Evolutionary conservation across 805 yeast species (phyloP), one percentile per base, ranked within the genome.

Genomic region (Clavispora carvajalis): DNA sequence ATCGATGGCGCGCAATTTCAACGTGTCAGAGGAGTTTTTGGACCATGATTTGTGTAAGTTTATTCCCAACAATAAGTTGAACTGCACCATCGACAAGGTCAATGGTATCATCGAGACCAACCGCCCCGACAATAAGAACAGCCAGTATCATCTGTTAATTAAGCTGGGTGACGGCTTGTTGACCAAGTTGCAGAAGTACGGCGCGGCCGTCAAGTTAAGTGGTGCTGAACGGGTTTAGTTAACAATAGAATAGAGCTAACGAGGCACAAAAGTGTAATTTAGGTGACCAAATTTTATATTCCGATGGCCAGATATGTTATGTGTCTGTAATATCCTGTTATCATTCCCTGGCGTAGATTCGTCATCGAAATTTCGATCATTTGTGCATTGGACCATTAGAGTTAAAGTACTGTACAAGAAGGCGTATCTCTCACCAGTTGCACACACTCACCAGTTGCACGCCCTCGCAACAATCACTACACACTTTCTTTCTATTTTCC

Each of bases 101-200:
- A 87, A 89, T 62, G 98, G 95, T 11, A 87, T 93, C 46, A 86
- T 93, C 48, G 95, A 87, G 61, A 93, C 99, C 13, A 93, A 89
- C 64, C 77, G 98, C 52, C 96, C 97, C 2, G 99, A 93, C 62
- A 89, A 85, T 67, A 93, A 93, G 67, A 91, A 93, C 59, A 85
- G 87, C 41, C 98, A 91, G 66, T 93, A 90, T 63, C 95, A 89
- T 59, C 63, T 72, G 47, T 74, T 93, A 55, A 81, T 93, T 55
- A 89, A 87, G 63, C 95, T 84, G 59, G 98, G 99, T 47, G 99
- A 93, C 58, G 79, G 82, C 2, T 72, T 93, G 54, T 77, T 93
- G 60, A 91, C 99, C 13, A 93, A 91, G 63, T 74, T 93, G 58
- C 99, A 93, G 63, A 93, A 90, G 63, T 93, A 91, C 54, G 95